phyloP scores from a whole-genome alignment of 2,329 filamentous ascomycete species.

The Talaromyces funiculosus region DNA sequence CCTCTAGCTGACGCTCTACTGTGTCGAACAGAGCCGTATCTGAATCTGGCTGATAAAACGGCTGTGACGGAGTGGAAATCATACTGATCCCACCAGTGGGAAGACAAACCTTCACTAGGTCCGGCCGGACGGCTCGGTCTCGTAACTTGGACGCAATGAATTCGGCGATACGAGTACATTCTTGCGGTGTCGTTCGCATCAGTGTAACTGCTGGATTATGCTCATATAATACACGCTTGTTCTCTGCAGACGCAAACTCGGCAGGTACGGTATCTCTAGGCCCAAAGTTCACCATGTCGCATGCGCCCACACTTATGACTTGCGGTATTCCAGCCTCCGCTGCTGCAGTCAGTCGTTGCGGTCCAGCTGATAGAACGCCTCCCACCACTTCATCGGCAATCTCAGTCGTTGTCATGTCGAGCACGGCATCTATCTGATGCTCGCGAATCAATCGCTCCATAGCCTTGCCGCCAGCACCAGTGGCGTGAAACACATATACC shows the following conservation, averaged over 20 bases:
- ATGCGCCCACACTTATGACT: constrained; percentile 50
- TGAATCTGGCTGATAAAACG: constrained; percentile 50
- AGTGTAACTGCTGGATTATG: constrained; percentile 64
- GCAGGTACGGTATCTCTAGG: constrained; percentile 51
- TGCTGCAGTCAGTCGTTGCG: constrained; percentile 53
- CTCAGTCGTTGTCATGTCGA: constrained; percentile 69
- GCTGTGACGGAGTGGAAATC: constrained; percentile 49
- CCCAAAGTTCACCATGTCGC: constrained; percentile 62
- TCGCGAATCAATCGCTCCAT: constrained; percentile 62
- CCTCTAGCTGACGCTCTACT: constrained; percentile 46
- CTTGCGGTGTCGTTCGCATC: constrained; percentile 57
- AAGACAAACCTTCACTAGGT: constrained; percentile 52
- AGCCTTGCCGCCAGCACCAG: constrained; percentile 60
- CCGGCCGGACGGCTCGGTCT: constrained; percentile 32
- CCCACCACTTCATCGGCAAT: constrained; percentile 59
- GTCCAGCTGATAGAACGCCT: constrained; percentile 57
- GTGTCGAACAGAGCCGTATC: constrained; percentile 45
- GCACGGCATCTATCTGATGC: constrained; percentile 56
- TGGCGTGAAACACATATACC: constrained; percentile 64
- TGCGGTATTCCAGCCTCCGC: constrained; percentile 54
- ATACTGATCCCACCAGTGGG: constrained; percentile 58
- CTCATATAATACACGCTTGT: constrained; percentile 49
- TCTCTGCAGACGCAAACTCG: constrained; percentile 35
- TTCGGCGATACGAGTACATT: constrained; percentile 51
- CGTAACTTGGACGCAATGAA: constrained; percentile 53